Percentiles rank a stretch among this genome's conserved stretches.
Evolutionary conservation across 805 yeast genomes (phyloP).

Genomic region (Lipomyces kockii): DNA sequence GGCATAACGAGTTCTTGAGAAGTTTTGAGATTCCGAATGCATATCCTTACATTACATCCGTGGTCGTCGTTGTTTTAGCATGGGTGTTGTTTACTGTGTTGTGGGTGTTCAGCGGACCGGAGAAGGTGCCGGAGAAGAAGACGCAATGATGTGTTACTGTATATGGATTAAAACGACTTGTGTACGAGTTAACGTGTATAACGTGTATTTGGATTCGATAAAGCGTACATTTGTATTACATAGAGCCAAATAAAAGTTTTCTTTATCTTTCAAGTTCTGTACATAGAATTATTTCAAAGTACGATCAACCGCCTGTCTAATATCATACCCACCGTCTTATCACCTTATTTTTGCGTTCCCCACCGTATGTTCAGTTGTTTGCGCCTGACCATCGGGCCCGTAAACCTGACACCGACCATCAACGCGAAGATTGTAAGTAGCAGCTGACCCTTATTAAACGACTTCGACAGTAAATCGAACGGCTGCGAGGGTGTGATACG

Average conservation of each 20-base stretch:
- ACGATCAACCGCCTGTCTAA: too few species aligned
- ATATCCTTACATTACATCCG: conserved; percentile 84
- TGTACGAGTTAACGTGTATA: neutral
- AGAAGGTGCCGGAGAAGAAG: conserved; percentile 17
- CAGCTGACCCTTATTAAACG: conserved; percentile 70
- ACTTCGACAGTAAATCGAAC: conserved; percentile 71
- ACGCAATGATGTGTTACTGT: conserved; percentile 6
- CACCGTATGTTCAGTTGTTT: conserved; percentile 61
- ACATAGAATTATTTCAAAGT: neutral
- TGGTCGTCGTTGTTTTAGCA: conserved; percentile 67
- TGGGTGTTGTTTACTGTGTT: conserved; percentile 80
- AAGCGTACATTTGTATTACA: neutral
- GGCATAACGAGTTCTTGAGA: conserved; percentile 92
- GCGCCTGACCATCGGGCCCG: conserved; percentile 61
- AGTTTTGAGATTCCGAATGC: conserved; percentile 92
- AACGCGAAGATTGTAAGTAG: conserved; percentile 62
- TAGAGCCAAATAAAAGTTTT: conserved; percentile 3
- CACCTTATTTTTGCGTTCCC: conserved; percentile 42
- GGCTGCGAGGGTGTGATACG: conserved; percentile 78
- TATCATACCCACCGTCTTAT: neutral
- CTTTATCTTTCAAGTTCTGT: neutral
- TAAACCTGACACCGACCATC: conserved; percentile 51
- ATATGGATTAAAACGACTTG: neutral
- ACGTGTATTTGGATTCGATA: neutral
- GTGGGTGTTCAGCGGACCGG: conserved; percentile 43